Conservation (phyloP, 192 early-diverging fungal genomes). For the Dispira parvispora region DNA sequence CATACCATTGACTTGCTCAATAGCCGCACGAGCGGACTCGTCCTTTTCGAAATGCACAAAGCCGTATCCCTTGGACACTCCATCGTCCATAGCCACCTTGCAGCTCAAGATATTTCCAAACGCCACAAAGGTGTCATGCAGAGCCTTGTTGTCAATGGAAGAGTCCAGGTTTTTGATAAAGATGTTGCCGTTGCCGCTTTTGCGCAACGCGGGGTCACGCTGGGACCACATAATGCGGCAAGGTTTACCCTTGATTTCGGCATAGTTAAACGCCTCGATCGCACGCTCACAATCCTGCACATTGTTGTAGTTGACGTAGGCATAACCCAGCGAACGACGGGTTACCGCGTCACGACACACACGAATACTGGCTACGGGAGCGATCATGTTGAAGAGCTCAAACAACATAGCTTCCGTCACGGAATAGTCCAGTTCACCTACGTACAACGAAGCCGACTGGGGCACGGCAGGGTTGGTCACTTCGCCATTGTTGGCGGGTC, state of each 20-base stretch:
- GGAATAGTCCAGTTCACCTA: constrained; percentile 90
- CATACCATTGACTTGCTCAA: constrained; percentile 98
- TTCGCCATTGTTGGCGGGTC: constrained; percentile 4
- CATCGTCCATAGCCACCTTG: constrained; percentile 87
- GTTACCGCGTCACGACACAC: constrained; percentile 97
- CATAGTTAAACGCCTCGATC: constrained; percentile 89
- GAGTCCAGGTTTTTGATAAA: constrained; percentile 99
- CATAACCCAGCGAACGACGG: constrained; percentile 88
- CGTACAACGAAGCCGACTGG: constrained; percentile 69
- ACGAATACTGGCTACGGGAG: constrained; percentile 91
- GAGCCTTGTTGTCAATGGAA: constrained; percentile 96
- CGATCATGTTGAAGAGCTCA: constrained; percentile 91
- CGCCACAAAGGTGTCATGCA: constrained; percentile 96
- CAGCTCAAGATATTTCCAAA: constrained; percentile 95
- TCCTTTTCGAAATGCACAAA: constrained; percentile 97
- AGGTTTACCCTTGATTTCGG: constrained; percentile 78
- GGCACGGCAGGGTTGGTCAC: constrained; percentile 24
- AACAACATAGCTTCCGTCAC: constrained; percentile 96
- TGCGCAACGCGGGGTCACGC: constrained; percentile 90
- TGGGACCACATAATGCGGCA: constrained; percentile 99
- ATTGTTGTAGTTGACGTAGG: constrained; percentile 98
- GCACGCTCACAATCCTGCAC: constrained; percentile 76
- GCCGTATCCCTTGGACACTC: constrained; percentile 82
- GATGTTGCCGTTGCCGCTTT: constrained; percentile 85
- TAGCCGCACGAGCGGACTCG: constrained; percentile 85